Conservation (phyloP, 2,329 filamentous ascomycete genomes). For the Fusarium concolor region DNA sequence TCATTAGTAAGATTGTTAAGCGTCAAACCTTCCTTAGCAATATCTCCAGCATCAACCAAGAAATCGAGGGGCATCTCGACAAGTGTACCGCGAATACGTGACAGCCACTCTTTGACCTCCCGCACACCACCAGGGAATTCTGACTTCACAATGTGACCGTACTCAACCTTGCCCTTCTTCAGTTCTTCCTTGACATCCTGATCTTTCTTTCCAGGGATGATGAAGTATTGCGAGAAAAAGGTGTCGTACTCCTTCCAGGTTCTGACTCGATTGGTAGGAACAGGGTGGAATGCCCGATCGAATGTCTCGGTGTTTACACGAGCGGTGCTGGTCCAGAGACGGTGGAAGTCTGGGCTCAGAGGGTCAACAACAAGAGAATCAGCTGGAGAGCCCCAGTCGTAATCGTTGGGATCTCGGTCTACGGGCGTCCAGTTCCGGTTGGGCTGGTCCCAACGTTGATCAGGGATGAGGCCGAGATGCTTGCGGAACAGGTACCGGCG, state of each 20-base stretch:
- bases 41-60: slow-evolving; percentile 79
- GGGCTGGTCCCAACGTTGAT: slow-evolving; percentile 75
- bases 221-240: slow-evolving; percentile 76
- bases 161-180: slow-evolving; percentile 73
- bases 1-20: slow-evolving; percentile 79
- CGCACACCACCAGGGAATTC: slow-evolving; percentile 79
- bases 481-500: slow-evolving; percentile 90
- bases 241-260: slow-evolving; percentile 80
- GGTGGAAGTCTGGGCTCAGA: slow-evolving; percentile 73
- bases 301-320: slow-evolving; percentile 84
- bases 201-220: slow-evolving; percentile 66
- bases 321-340: slow-evolving; percentile 79
- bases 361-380: slow-evolving; percentile 81
- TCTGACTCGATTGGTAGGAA: slow-evolving; percentile 75
- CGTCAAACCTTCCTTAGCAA: slow-evolving; percentile 83
- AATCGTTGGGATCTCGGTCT: slow-evolving; percentile 75
- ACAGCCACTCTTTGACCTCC: slow-evolving; percentile 78
- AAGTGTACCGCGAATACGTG: slow-evolving; percentile 74
- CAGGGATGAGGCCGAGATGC: slow-evolving; percentile 84
- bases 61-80: slow-evolving; percentile 95
- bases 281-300: slow-evolving; percentile 81
- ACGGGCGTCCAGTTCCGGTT: slow-evolving; percentile 83
- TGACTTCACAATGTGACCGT: slow-evolving; percentile 87
- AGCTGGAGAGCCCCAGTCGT: slow-evolving; percentile 76
- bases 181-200: slow-evolving; percentile 60